A percentile compares a stretch with the other conserved stretches of the same genome.
phyloP scores from a whole-genome alignment of 116 monocot genomes.

The Cymodocea nodosa region DNA sequence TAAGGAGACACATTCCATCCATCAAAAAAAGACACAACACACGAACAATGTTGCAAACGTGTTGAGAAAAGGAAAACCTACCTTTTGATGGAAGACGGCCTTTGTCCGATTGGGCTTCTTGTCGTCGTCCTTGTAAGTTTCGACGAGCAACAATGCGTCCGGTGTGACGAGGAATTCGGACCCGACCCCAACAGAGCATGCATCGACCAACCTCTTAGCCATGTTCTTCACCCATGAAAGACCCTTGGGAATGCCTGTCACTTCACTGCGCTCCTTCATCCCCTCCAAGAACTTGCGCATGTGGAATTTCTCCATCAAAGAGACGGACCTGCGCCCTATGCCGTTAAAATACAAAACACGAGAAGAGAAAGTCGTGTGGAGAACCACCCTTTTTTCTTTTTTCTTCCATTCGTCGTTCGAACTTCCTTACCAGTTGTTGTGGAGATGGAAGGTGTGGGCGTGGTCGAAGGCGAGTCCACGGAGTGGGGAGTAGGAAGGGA shows the following conservation, averaged over 20 bases:
- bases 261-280: conserved; percentile 17
- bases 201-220: conserved; percentile 25
- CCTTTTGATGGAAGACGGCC: conserved; percentile 76
- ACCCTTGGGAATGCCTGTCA: conserved; percentile 8
- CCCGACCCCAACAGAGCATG: conserved; percentile 46
- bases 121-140: conserved; percentile 34
- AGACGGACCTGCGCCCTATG: conserved; percentile 39
- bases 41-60: too few relatives aligned
- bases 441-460: conserved; percentile 44
- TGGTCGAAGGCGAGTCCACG: conserved; percentile 50
- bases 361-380: background rate
- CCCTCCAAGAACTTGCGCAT: conserved; percentile 36
- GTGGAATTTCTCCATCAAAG: conserved; percentile 58
- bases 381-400: background rate
- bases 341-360: background rate
- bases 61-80: conserved; percentile 12
- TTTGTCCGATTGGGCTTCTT: conserved; percentile 41
- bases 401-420: background rate
- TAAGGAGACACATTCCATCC: too few relatives aligned
- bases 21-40: too few relatives aligned
- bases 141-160: conserved; percentile 46
- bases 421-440: conserved; percentile 43
- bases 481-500: conserved; percentile 51
- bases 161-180: conserved; percentile 54
- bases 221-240: conserved; percentile 41